Base-by-base conservation (phyloP, 495 filamentous ascomycete species). In the Rusavskia elegans region DNA sequence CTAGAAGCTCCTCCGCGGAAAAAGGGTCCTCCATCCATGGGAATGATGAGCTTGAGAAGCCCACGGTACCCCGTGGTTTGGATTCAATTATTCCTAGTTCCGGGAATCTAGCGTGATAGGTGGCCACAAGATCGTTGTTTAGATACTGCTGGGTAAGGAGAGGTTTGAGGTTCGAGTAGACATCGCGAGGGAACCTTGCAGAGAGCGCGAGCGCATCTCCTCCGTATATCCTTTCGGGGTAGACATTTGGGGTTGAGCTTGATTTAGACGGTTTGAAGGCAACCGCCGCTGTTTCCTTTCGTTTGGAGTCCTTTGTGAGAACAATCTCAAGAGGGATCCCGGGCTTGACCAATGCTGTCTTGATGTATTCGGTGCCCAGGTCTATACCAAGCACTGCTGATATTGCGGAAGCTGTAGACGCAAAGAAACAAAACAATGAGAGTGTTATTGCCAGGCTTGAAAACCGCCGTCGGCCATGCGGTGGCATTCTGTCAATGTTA, bases 311-410 rank as follows among this genome's bases (percentile, higher is more conserved):
- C 65, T 96, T 97, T n/a, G 87, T 95, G 51, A 95, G 77, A 63
- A 99, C 89, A 57, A 99, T 97, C 62, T 97, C 93, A 65, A 97
- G 87, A 11, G 93, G 93, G 53, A 96, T 94, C 55, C 92, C 92
- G 3, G 93, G 93, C 66, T 99, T 99, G 54, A 99, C 90, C 29
- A 97, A 79, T 2, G 87, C 81, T 16, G 90, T 90, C 75, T 97
- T 99, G 64, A 99, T 82, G 68, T 95, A 96, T 68, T 94, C 88
- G 44, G 94, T 96, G 49, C 92, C 92, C 13, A 99, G 74, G 69
- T 99, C 92, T 57, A 99, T 75, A 37, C 92, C 92, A 19, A 99
- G 71, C 44, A 99, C 89, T 41, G 83, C 83, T 38, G 84, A 77
- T 48, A 73, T 75, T 53, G 78, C 76, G 14, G 79, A 74, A 32